phyloP scores from a whole-genome alignment of 169 alveolate genomes.

The Plasmodium vivax region DNA sequence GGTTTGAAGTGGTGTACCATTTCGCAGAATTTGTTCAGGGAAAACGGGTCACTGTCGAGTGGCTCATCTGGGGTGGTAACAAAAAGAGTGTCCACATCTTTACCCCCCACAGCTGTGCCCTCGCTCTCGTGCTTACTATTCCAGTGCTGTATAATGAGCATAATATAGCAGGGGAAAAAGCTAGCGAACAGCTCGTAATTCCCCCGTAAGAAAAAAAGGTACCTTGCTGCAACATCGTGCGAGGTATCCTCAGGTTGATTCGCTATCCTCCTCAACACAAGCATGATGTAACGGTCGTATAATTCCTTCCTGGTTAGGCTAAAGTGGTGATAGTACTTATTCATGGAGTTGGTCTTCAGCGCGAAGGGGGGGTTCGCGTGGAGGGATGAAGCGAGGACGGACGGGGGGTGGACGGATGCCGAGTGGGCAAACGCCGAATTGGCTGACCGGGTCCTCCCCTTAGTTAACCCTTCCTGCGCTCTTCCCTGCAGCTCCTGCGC shows the following conservation, averaged over 20 bases:
- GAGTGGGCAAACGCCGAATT: background rate
- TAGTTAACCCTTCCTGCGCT: background rate
- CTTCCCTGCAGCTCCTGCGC: background rate
- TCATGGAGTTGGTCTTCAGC: conserved; percentile 41
- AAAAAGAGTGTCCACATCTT: background rate
- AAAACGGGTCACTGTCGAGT: background rate
- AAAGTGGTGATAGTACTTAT: conserved; percentile 72
- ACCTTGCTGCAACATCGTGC: conserved; percentile 17
- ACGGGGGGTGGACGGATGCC: background rate
- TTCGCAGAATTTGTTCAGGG: conserved; percentile 36
- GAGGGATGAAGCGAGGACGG: background rate
- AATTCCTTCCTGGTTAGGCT: conserved; percentile 54
- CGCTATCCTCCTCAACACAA: conserved; percentile 33
- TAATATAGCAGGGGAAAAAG: conserved; percentile 52
- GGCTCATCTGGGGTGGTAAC: background rate
- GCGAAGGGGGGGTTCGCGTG: conserved; percentile 6
- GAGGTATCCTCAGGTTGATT: conserved; percentile 19
- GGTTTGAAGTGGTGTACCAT: conserved; percentile 13
- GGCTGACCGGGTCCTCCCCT: background rate
- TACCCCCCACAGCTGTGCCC: background rate
- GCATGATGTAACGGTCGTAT: conserved; percentile 70
- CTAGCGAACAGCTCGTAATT: conserved; percentile 59
- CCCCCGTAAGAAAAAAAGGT: conserved; percentile 48
- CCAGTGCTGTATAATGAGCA: conserved; percentile 56
- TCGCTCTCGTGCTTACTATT: background rate